Conservation (phyloP, 176 grass and related monocot species). For the Oryza longistaminata region DNA sequence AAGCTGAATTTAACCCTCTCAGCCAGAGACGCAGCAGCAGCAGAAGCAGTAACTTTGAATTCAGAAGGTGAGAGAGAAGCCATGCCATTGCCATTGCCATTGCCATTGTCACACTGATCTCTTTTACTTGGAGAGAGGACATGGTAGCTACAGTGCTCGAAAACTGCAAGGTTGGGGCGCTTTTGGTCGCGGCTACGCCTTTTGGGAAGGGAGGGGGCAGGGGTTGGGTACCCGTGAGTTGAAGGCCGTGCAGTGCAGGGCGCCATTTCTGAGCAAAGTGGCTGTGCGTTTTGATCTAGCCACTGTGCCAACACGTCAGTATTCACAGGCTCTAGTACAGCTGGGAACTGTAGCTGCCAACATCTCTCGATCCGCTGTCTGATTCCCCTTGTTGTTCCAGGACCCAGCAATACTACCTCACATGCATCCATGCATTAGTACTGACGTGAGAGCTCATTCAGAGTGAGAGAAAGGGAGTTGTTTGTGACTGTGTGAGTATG, state of each 20-base stretch:
- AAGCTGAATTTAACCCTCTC: not conserved
- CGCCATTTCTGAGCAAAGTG: conserved; percentile 11
- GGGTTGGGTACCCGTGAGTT: not conserved
- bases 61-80: not conserved
- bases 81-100: not conserved
- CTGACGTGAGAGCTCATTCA: not conserved
- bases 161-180: conserved; percentile 44
- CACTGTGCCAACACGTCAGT: conserved; percentile 23
- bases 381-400: not conserved
- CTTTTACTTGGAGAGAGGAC: conserved; percentile 14
- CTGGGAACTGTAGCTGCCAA: conserved; percentile 38
- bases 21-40: not conserved
- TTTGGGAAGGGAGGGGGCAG: not conserved
- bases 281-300: not conserved
- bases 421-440: not conserved
- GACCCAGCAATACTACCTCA: not conserved
- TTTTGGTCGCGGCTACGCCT: conserved; percentile 15
- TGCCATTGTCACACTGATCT: conserved; percentile 8
- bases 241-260: conserved; percentile 24
- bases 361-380: conserved; percentile 29
- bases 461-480: not conserved
- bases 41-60: not conserved
- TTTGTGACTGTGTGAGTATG: not conserved
- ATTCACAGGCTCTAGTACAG: not conserved
- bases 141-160: conserved; percentile 36